phyloP scores from a whole-genome alignment of 2,329 filamentous ascomycete genomes.

The Penicillium crustosum region DNA sequence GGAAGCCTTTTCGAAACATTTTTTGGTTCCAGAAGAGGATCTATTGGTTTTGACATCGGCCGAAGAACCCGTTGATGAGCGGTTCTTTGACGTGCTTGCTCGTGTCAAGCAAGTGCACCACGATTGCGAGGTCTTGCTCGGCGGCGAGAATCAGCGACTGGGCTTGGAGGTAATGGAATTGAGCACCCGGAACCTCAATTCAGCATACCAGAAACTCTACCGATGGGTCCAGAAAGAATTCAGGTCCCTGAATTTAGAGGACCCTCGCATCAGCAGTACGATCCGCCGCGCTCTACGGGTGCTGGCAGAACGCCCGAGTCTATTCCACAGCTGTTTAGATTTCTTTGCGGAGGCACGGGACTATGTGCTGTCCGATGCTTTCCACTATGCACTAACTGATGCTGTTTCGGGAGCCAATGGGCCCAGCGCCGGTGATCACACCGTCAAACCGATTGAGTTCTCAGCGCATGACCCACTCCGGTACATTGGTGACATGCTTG shows the following conservation, averaged over 20 bases:
- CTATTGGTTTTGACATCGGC: slow-evolving; percentile 71
- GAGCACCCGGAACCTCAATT: slow-evolving; percentile 80
- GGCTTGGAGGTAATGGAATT: slow-evolving; percentile 90
- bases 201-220: slow-evolving; percentile 92
- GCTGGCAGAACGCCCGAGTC: slow-evolving; percentile 79
- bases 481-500: slow-evolving; percentile 95
- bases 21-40: slow-evolving; percentile 80
- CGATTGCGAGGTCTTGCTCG: slow-evolving; percentile 85
- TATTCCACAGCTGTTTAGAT: slow-evolving; percentile 92
- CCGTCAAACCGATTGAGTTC: slow-evolving; percentile 87
- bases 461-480: slow-evolving; percentile 87
- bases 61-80: slow-evolving; percentile 78
- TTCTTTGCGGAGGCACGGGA: slow-evolving; percentile 90
- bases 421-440: slow-evolving; percentile 56
- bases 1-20: slow-evolving; percentile 75
- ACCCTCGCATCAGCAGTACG: slow-evolving; percentile 82
- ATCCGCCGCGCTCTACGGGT: slow-evolving; percentile 83
- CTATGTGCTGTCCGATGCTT: slow-evolving; percentile 80
- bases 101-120: slow-evolving; percentile 84
- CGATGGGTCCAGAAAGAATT: slow-evolving; percentile 94
- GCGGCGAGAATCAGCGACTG: slow-evolving; percentile 83
- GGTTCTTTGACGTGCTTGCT: slow-evolving; percentile 74
- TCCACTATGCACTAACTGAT: slow-evolving; percentile 84
- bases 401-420: slow-evolving; percentile 45
- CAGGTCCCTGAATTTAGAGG: slow-evolving; percentile 87